Base-by-base conservation (phyloP, 192 early-diverging fungal genomes). In the Coemansia sp. region DNA sequence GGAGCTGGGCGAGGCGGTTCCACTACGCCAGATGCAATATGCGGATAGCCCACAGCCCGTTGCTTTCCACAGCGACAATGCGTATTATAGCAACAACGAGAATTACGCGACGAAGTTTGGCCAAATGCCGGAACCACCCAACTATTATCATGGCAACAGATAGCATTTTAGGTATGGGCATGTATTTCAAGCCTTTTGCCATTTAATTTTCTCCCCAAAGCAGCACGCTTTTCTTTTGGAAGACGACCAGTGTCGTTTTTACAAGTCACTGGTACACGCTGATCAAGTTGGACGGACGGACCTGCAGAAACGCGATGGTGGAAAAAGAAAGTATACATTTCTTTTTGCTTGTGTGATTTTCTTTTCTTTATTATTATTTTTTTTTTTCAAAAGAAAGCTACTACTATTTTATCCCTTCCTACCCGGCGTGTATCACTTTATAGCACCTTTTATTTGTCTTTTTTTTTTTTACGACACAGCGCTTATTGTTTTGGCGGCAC, bases 1-100 rank as follows among this genome's bases (percentile, higher is more conserved):
- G 24, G 71, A 63, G n/a, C 35, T 73, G 58, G 66, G 71, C 23
- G 80, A 82, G 36, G 68, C 59, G 30, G 48, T 74, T 23, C 80
- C 80, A 0, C 74, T 82, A 52, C 67, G 64, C 51, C 67, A 67
- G 30, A 69, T 67, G 35, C 30, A 66, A 20, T 69, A 61, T 16
- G 48, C 55, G 15, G 60, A 65, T 41, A 62, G 39, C 14, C 46
- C 71, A 8, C 30, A 56, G 41, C 64, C 70, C 3, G 57, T 66
- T 5, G 44, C 36, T 10, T 20, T 34, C 14, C 69, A 63, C 57
- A 36, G 46, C 20, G 30, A 62, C 56, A n/a, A 36, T 23, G 55
- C 65, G 10, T 67, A 30, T 24, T 30, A 41, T 43, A 8, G 41
- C 18, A 26, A 6, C 35, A 59, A 64, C 26, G 39, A 38, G 21